Evolutionary conservation across 352 stramenopile species (phyloP), one percentile per base, ranked within the genome.

Genomic region (Peronospora belbahrii): DNA sequence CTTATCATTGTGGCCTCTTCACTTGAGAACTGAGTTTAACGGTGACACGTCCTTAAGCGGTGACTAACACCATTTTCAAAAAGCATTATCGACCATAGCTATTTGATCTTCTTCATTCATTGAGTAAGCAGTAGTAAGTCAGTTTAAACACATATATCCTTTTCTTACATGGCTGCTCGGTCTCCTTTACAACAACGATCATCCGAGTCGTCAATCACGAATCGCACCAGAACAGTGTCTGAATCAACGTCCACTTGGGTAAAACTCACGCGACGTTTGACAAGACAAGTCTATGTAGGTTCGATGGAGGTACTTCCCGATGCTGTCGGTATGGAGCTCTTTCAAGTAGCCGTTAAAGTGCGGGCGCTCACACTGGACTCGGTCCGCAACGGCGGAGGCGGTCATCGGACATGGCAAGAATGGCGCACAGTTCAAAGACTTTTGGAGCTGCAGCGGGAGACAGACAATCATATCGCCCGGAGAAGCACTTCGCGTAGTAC

Each of bases 381-480:
- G 20, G 59, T 59, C 28, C 58, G 54, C 9, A 65, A 65, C 25
- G 62, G 62, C 9, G 59, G 57, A 11, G 52, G 56, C 17, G 58
- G 62, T 25, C 42, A 63, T 7, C 59, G 59, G 7, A 60, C 59
- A 11, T 68, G 62, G 62, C 58, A 66, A 42, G 62, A 72, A 41
- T 72, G 62, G 58, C 62, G 62, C 11, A 65, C 62, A 11, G 62
- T 69, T 23, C 62, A 68, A 25, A 38, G 52, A 3, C 43, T 72
- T 5, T 31, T 66, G 22, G 36, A 52, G 5, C 45, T 65, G 1
- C 45, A 68, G 30, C 62, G 45, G 4, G 49, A 71, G 19, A 41
- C 45, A 2, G 47, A 52, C 17, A 46, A 36, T 25, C 48, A 42
- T 18, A 51, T 36, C 13, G 24, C 27, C 5, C 19, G 51, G 2